Conservation (phyloP, 1,284 basidiomycete genomes). For the Dichomitus squalens region DNA sequence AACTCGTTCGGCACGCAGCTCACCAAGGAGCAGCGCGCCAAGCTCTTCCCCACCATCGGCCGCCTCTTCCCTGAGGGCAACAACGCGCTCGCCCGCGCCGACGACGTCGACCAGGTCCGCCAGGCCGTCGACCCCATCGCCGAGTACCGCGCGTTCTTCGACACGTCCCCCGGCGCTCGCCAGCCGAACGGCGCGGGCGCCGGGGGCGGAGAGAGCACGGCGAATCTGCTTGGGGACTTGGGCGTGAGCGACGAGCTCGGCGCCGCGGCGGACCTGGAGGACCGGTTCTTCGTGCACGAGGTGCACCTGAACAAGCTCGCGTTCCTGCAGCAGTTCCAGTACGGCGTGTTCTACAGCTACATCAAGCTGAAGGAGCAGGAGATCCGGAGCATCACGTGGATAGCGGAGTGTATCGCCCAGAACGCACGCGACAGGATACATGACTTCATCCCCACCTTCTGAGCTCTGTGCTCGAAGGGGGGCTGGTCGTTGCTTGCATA, state of each 20-base stretch:
- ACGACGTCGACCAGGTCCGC: constrained; percentile 95
- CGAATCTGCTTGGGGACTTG: constrained; percentile 32
- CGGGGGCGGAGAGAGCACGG: constrained; percentile 37
- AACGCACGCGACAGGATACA: constrained; percentile 92
- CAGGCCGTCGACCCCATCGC: constrained; percentile 85
- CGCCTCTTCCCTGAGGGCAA: constrained; percentile 96
- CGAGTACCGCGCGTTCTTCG: constrained; percentile 93
- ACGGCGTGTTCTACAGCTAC: constrained; percentile 91
- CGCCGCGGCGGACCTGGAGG: constrained; percentile 79
- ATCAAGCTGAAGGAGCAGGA: constrained; percentile 99
- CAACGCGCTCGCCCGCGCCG: constrained; percentile 90
- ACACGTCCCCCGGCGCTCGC: constrained; percentile 46
- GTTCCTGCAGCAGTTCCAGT: constrained; percentile 95
- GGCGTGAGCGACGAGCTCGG: constrained; percentile 36
- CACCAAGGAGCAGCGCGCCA: constrained; percentile 94
- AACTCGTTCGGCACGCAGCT: constrained; percentile 98
- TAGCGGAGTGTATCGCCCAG: constrained; percentile 96
- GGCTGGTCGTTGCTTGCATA: not conserved
- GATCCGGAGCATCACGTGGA: constrained; percentile 96
- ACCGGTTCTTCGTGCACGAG: constrained; percentile 94
- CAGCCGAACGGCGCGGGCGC: constrained; percentile 31
- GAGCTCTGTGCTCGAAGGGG: constrained; percentile 21
- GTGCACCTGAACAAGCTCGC: constrained; percentile 92
- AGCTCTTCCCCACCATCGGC: constrained; percentile 93
- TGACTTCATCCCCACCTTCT: constrained; percentile 90